Conservation (phyloP, 2,329 filamentous ascomycete species). For the Botrytis fabae region DNA sequence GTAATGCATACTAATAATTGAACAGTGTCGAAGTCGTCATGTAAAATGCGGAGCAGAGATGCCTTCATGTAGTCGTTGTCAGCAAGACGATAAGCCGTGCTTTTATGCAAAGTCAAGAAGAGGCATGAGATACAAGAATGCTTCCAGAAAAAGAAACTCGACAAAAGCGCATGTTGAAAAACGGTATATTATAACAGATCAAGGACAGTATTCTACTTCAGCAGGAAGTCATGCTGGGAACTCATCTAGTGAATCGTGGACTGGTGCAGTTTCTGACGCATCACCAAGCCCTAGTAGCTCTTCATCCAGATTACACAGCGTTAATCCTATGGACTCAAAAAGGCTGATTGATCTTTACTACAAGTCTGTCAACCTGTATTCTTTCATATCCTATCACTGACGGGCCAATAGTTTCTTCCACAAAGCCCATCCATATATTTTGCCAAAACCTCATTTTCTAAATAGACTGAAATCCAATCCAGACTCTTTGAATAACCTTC, state of each 20-base stretch:
- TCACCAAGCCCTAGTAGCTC: slow-evolving; percentile 31
- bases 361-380: slow-evolving; percentile 30
- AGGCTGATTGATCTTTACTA: slow-evolving; percentile 34
- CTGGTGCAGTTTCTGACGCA: slow-evolving; percentile 26
- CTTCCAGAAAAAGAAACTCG: slow-evolving; percentile 29
- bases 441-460: slow-evolving; percentile 42
- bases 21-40: slow-evolving; percentile 43
- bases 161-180: slow-evolving; percentile 23
- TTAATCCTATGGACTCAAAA: slow-evolving; percentile 29
- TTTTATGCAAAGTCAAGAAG: slow-evolving; percentile 51
- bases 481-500: slow-evolving; percentile 38
- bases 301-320: slow-evolving; percentile 24
- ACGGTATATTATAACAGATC: slow-evolving; percentile 17
- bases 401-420: slow-evolving; percentile 39
- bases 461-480: slow-evolving; percentile 40
- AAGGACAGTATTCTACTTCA: slow-evolving; percentile 7
- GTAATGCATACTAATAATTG: slow-evolving; percentile 6
- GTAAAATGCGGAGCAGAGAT: slow-evolving; percentile 50
- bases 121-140: slow-evolving; percentile 42
- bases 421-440: slow-evolving; percentile 42
- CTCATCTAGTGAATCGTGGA: slow-evolving; percentile 26
- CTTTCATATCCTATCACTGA: slow-evolving; percentile 31
- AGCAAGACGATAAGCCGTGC: slow-evolving; percentile 46
- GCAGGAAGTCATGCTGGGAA: slow-evolving; percentile 4
- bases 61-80: slow-evolving; percentile 47